phyloP scores from a whole-genome alignment of 805 yeast genomes.

The Candida coleopterorum region DNA sequence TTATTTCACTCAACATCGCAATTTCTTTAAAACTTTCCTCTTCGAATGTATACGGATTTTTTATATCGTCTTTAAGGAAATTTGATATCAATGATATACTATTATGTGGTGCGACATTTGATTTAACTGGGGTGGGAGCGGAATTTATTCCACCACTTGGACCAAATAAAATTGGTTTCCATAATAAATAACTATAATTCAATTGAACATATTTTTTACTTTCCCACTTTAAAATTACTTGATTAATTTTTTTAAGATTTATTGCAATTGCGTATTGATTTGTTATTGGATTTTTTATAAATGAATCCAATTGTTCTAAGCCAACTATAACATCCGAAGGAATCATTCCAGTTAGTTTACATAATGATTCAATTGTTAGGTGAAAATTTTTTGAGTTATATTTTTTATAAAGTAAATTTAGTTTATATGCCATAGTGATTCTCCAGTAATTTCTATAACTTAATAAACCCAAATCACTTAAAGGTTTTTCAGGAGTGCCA shows the following conservation, averaged over 20 bases:
- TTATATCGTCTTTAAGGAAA: constrained; percentile 64
- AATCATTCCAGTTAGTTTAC: constrained; percentile 77
- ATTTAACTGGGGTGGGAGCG: constrained; percentile 38
- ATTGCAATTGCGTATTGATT: constrained; percentile 51
- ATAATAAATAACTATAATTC: constrained; percentile 52
- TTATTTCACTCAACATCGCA: constrained; percentile 17
- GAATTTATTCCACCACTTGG: constrained; percentile 83
- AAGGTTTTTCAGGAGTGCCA: constrained; percentile 95
- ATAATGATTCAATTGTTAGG: constrained; percentile 55
- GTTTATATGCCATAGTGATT: constrained; percentile 50
- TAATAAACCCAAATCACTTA: constrained; percentile 77
- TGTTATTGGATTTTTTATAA: constrained; percentile 44
- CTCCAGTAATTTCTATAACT: constrained; percentile 90
- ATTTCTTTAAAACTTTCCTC: constrained; percentile 50
- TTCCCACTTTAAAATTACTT: constrained; percentile 47
- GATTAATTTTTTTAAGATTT: constrained; percentile 40
- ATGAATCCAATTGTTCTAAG: constrained; percentile 66
- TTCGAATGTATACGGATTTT: constrained; percentile 58
- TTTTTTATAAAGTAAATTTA: constrained; percentile 25
- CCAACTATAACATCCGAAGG: constrained; percentile 85
- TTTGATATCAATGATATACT: constrained; percentile 54
- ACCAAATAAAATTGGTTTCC: constrained; percentile 83
- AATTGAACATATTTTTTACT: constrained; percentile 47
- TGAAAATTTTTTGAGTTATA: constrained; percentile 8
- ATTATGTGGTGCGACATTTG: constrained; percentile 27